Evolutionary conservation across 805 yeast species (phyloP), one percentile per base, ranked within the genome.

Genomic region (Sugiyamaella smithiae): DNA sequence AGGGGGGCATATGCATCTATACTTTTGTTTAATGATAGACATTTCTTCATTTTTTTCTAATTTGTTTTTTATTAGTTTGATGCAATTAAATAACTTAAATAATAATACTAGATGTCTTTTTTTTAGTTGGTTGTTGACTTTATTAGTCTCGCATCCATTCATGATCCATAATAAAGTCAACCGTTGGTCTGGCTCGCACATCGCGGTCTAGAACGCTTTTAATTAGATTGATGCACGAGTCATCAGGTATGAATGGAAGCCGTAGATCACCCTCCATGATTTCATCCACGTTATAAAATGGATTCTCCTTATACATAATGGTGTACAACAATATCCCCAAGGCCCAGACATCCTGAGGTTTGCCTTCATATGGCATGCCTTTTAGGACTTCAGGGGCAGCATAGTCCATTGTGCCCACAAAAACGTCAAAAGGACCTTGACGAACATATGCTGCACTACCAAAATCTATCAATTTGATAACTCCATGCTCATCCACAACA

Each of bases 301-400:
- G 99, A 60, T 91, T 90, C 63, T 93, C 98, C 63, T 90, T 88
- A 73, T 85, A 93, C 5, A 91, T 75, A 61, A 93, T 78, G 0
- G 97, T 93, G 68, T 90, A 93, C 19, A 93, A 70, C 49, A 93
- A 70, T 19, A 93, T 86, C 2, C 99, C 99, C 62, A 91, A 73
- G 0, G 98, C 96, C 99, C 99, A 93, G 1, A 90, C 84, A 67
- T 93, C 99, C 66, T 93, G 99, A 2, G 96, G 91, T 63, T 80
- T 84, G 19, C 99, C 99, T 45, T 81, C 88, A 61, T 91, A 93
- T 19, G 90, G 84, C 52, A 82, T 82, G 1, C 98, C 99, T 45
- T 82, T 76, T 29, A 93, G 72, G 0, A 93, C 96, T 66, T 93
- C 99, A 0, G 99, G 99, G 0, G 98, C 95, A 0, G 98, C 98